Percentiles rank a stretch among this genome's conserved stretches.
These are phyloP conservation scores for Hamigera avellanea DNA, from an alignment of 495 filamentous ascomycete genomes.

Conservation along the genomic window DNA sequence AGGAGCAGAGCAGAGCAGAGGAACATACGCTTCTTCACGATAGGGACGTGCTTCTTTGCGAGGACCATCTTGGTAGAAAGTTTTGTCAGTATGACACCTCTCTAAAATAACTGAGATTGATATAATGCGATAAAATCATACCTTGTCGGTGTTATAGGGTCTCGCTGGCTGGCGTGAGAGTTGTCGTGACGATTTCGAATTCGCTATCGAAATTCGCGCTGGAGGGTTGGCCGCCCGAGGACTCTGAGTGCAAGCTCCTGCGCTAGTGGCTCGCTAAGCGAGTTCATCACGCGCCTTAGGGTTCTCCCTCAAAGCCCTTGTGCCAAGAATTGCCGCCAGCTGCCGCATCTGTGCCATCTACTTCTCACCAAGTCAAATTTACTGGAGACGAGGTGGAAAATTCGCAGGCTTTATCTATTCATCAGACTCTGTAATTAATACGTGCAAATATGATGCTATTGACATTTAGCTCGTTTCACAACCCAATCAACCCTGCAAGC, in stretches of 20 bases:
- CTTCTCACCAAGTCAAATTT: no score
- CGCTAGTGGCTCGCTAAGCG: constrained; percentile 35
- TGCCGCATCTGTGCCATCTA: no score
- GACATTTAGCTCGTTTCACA: no score
- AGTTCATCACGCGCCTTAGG: constrained; percentile 11
- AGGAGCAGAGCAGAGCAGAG: background rate
- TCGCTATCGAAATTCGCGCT: constrained; percentile 32
- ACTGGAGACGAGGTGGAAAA: no score
- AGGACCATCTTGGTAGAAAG: constrained; percentile 67
- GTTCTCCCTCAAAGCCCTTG: constrained; percentile 3
- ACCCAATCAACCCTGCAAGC: background rate
- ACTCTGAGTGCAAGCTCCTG: constrained; percentile 21
- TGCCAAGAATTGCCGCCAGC: no score
- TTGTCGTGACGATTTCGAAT: constrained; percentile 35
- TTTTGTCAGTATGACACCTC: constrained; percentile 1
- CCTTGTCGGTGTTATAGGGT: constrained; percentile 35
- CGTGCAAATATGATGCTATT: no score
- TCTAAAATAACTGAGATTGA: no score
- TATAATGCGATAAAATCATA: constrained; percentile 11
- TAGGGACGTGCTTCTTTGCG: constrained; percentile 97
- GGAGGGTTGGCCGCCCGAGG: constrained; percentile 16
- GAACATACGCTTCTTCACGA: constrained; percentile 97
- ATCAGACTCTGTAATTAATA: no score
- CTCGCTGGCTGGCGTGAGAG: constrained; percentile 32
- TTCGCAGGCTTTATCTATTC: no score